A percentile compares a stretch with the other conserved stretches of the same genome.
These are phyloP conservation scores for Schizochytrium sp. DNA, from an alignment of 108 stramenopile species.

Conservation along the genomic window DNA sequence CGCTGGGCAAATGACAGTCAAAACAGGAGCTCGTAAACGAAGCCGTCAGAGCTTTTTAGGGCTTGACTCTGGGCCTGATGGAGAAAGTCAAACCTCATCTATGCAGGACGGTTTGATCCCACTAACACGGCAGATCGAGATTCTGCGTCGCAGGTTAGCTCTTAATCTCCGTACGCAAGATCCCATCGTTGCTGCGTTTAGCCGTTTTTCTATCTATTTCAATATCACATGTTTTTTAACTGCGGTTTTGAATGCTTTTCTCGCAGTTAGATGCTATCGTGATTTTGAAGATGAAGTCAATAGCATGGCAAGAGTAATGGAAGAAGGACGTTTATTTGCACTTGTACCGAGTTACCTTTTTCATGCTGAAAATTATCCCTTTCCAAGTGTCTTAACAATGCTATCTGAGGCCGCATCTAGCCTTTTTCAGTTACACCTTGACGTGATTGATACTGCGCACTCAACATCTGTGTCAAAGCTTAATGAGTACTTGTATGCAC, in stretches of 20 bases:
- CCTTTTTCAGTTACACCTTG: neutral
- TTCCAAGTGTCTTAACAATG: neutral
- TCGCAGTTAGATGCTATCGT: neutral
- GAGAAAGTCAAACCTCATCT: neutral
- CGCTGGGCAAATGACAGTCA: too few species aligned
- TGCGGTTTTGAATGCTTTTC: neutral
- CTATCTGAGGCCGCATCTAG: neutral
- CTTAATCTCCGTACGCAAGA: neutral
- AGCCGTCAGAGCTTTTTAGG: too few species aligned
- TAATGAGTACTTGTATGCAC: neutral
- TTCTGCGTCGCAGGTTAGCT: neutral
- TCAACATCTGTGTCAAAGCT: neutral
- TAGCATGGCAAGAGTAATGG: neutral
- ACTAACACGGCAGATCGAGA: neutral
- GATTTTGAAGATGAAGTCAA: neutral
- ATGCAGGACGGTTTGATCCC: neutral
- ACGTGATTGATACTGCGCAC: neutral
- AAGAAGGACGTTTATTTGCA: neutral
- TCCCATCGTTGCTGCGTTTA: conserved; percentile 14
- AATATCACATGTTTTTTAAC: neutral
- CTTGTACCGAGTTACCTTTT: neutral
- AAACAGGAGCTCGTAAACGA: too few species aligned
- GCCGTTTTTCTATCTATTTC: neutral
- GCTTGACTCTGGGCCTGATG: neutral
- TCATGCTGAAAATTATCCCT: neutral